These are phyloP conservation scores for Mollisiaceae sp. DNA, from an alignment of 2,329 filamentous ascomycete genomes.

Conservation along the genomic window DNA sequence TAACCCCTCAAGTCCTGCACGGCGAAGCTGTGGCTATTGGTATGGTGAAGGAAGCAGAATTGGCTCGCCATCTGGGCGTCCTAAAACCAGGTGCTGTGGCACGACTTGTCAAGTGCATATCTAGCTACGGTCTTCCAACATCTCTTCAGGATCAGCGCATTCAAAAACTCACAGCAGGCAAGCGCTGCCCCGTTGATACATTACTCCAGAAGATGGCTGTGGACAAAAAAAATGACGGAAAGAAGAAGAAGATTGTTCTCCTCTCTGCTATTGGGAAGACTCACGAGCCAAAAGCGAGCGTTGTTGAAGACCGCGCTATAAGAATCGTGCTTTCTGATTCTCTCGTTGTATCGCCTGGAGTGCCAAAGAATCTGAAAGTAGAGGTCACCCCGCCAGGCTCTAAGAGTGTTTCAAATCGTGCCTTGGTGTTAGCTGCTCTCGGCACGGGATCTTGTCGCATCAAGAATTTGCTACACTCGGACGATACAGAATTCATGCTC, in stretches of 20 bases:
- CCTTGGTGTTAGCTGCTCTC: slow-evolving; percentile 90
- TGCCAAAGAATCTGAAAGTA: slow-evolving; percentile 68
- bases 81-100: slow-evolving; percentile 87
- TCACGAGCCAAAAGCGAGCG: slow-evolving; percentile 83
- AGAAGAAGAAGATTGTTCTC: slow-evolving; percentile 94
- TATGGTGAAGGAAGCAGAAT: slow-evolving; percentile 97
- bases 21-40: slow-evolving; percentile 96
- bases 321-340: slow-evolving; percentile 82
- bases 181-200: slow-evolving; percentile 84
- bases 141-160: slow-evolving; percentile 84
- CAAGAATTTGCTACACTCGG: slow-evolving; percentile 91
- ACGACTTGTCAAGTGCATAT: slow-evolving; percentile 87
- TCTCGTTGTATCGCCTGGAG: slow-evolving; percentile 73
- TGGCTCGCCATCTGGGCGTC: slow-evolving; percentile 86
- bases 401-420: slow-evolving; percentile 96
- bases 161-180: slow-evolving; percentile 80
- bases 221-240: slow-evolving; percentile 97
- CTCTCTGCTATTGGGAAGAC: slow-evolving; percentile 89
- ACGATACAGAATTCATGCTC: slow-evolving; percentile 97
- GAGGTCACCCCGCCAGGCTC: slow-evolving; percentile 90
- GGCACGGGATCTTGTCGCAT: slow-evolving; percentile 85
- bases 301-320: slow-evolving; percentile 86
- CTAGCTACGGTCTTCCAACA: slow-evolving; percentile 90
- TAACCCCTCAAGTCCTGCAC: slow-evolving; percentile 93
- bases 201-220: slow-evolving; percentile 93